Base-by-base conservation (phyloP, 2,329 filamentous ascomycete species). In the Calonectria ilicicola region DNA sequence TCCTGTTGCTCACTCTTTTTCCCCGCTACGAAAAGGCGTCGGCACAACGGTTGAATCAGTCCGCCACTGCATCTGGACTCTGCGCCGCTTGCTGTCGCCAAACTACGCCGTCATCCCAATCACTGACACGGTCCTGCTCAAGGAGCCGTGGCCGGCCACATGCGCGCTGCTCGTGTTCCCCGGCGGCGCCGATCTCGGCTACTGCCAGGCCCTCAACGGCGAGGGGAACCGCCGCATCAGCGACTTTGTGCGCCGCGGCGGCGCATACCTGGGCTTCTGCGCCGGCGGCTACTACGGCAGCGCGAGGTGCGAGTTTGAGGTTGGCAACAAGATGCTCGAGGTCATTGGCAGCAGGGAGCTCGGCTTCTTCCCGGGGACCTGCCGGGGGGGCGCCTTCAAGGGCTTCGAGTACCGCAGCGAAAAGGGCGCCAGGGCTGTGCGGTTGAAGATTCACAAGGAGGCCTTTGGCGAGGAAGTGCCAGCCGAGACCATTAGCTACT, bases 391-490 rank as follows among this genome's bases (percentile, higher is more conserved):
- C 72, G 96, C 96, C 5, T 98, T 98, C 83, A 87, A 90, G 47
- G 97, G 97, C 0, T 99, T 99, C 82, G 91, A 94, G 78, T 99
- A 99, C 84, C 90, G 94, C 68, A 97, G 94, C 79, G 97, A 99
- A 85, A 91, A 86, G 56, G 97, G 97, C 1, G 95, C 97, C 1
- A 90, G 91, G 77, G 95, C 94, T 2, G 92, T 91, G 0, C 88
- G 89, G 70, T 78, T 98, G 56, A 89, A 87, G 65, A 91, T 97
- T 15, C 86, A 90, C 15, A 91, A 91, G 75, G 87, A 87, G 2
- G 86, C 87, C 0, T 91, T 97, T 72, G 83, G 85, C 0, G 88
- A 86, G 0, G 84, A 85, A 4, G 82, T 93, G 1, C 90, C 92
- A 0, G 88, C 91, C 1, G 86, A 87, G 1, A 94, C 98, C 72